These are phyloP conservation scores for Lomentospora prolificans DNA, from an alignment of 2,329 filamentous ascomycete species.

Conservation along the genomic window DNA sequence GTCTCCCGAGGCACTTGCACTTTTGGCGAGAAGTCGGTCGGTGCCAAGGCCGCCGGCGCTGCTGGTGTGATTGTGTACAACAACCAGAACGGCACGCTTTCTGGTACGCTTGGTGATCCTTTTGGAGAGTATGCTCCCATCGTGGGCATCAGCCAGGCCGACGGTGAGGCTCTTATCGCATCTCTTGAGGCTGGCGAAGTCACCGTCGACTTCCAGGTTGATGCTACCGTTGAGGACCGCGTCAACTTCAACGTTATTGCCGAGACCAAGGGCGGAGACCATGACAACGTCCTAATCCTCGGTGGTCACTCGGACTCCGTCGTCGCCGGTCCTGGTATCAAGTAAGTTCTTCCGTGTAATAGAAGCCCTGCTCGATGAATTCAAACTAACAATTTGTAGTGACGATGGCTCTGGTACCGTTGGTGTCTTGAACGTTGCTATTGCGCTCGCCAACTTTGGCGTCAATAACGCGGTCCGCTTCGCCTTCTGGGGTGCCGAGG, in stretches of 20 bases:
- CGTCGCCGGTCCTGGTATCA: conserved; percentile 46
- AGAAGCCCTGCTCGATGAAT: too few species aligned
- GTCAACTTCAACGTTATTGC: conserved; percentile 41
- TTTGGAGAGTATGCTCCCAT: conserved; percentile 37
- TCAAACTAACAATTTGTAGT: conserved; percentile 12
- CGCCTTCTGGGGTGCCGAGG: conserved; percentile 43
- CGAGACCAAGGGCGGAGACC: conserved; percentile 37
- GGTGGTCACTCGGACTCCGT: conserved; percentile 39
- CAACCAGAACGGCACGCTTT: conserved; percentile 39
- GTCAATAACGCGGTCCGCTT: conserved; percentile 40
- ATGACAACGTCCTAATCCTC: conserved; percentile 36
- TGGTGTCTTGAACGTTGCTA: conserved; percentile 35
- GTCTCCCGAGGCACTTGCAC: conserved; percentile 49
- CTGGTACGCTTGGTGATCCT: conserved; percentile 45
- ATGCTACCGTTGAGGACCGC: conserved; percentile 36
- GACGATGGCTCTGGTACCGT: conserved; percentile 50
- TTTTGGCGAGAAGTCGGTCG: conserved; percentile 47
- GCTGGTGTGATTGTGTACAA: conserved; percentile 51
- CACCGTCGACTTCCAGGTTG: conserved; percentile 27
- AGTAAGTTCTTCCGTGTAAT: conserved; percentile 22
- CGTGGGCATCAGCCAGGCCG: conserved; percentile 40
- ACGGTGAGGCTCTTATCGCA: conserved; percentile 25
- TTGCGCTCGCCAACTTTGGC: conserved; percentile 29
- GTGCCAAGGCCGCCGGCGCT: conserved; percentile 48
- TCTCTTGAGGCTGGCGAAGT: conserved; percentile 22